Base-by-base conservation (phyloP, 2,329 filamentous ascomycete species). In the Colletotrichum sidae region DNA sequence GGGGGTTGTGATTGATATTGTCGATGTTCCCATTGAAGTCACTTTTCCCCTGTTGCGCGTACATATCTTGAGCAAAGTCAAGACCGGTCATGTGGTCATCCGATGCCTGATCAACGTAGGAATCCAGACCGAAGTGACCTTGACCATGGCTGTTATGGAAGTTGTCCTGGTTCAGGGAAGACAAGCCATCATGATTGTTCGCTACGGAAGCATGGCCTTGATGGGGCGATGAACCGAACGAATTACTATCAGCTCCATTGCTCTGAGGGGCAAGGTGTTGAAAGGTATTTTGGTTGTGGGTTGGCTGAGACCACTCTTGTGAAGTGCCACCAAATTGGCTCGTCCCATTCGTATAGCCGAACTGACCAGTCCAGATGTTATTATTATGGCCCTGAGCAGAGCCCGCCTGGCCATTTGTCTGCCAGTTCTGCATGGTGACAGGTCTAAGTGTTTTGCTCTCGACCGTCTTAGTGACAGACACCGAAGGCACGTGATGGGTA, bases 31-130 rank as follows among this genome's bases (percentile, higher is more conserved):
- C 69, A 15, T 67, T 70, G 6, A 77, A 68, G 46, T 73, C 70
- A 53, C 75, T 65, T 67, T 79, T 79, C 35, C 64, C 61, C 55
- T 76, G 77, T 52, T 80, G 77, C 9, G 69, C 69, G 57, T 79
- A 81, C 33, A 80, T 57, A 41, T 78, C 77, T 12, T 77, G 71
- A 44, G 79, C 75, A 9, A 80, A 72, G 60, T 75, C 74, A 52
- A 80, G 79, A 37, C 74, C 71, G 45, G 78, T 73, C 60, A 81
- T 75, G 45, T 80, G 71, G 50, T 76, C 73, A 62, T 80, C 77
- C 64, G 77, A 73, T 44, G 69, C 69, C 12, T 75, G 64, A 37
- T 76, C 74, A 46, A 73, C 69, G 63, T 74, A 81, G 45, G 63
- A 41, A 33, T 68, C 65, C 38, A 65, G 44, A 17, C 53, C 37